Evolutionary conservation across 1,139 yeast species (phyloP).

Genomic region (Candida sp.): DNA sequence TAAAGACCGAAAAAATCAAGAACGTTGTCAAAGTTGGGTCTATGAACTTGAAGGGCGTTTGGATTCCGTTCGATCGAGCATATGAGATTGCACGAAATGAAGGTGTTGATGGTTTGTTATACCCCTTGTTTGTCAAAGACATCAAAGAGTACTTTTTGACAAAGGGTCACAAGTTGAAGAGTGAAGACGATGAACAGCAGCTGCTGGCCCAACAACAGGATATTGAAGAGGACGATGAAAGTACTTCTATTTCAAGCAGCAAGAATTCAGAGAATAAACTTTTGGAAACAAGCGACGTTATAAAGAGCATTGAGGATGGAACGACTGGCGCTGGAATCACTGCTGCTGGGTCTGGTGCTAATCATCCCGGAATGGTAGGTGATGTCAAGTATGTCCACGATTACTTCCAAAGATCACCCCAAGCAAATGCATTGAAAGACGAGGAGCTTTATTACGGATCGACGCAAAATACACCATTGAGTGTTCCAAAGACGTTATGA

Average conservation of each 20-base stretch:
- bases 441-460: conserved; percentile 12
- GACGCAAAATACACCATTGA: conserved; percentile 11
- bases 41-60: conserved; percentile 59
- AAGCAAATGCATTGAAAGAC: conserved; percentile 8
- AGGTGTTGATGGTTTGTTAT: conserved; percentile 41
- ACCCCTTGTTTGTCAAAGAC: conserved; percentile 52
- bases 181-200: conserved; percentile 17
- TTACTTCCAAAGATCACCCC: conserved; percentile 12
- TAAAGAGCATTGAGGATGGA: neutral
- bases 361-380: neutral
- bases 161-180: conserved; percentile 30
- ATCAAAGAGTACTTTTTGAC: conserved; percentile 35
- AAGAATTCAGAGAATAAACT: conserved; percentile 1
- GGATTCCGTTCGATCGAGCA: conserved; percentile 62
- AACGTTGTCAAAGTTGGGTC: conserved; percentile 55
- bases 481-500: conserved; percentile 12
- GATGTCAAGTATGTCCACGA: conserved; percentile 11
- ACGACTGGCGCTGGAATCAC: conserved; percentile 3
- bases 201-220: conserved; percentile 21
- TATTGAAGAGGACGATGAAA: conserved; percentile 11
- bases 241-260: conserved; percentile 1
- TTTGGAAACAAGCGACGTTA: conserved; percentile 4
- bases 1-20: conserved; percentile 50
- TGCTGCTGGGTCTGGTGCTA: conserved; percentile 1
- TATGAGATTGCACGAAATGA: conserved; percentile 55